Base-by-base conservation (phyloP, 1,139 yeast species). In the Zhuliangozyma blackwelliae region DNA sequence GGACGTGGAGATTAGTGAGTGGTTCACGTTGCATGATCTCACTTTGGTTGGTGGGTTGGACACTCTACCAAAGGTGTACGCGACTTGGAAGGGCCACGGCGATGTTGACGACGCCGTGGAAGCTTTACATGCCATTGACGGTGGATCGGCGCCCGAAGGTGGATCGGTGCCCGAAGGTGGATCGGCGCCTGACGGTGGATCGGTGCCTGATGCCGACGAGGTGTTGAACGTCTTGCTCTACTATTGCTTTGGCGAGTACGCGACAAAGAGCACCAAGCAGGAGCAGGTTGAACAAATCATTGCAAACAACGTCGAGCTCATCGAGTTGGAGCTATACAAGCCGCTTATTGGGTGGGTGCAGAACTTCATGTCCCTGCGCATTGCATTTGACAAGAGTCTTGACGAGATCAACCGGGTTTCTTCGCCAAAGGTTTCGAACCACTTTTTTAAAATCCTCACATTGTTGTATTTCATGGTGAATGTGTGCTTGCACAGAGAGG, bases 21-120 rank as follows among this genome's bases (percentile, higher is more conserved):
- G 94, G 94, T 83, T 83, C 48, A 65, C 75, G 5, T 51, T 52
- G 30, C 57, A 65, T 32, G 92, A 83, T 51, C 64, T 75, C 32
- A 47, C 49, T 25, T 43, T 50, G 4, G 41, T 68, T 13, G 59
- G 58, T 7, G 61, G 59, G 5, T 45, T 61, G 29, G 44, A 43
- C 8, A 34, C 39, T 6, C 38, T 58, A 12, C 43, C 44, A 20
- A 38, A 37, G 5, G 35, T 36, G 21, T 56, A 42, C 39, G 39
- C 45, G 10, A 11, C 21, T 3, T 33, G 29, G 12, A 29, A 20
- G 21, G 10, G 26, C 4, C 16, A 21, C 10, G 9, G 28, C 3
- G 19, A 12, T n/a, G 22, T 41, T 19, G 32, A 27, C 20, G 40
- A 32, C n/a, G 20, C 36, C 20, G 21, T 34, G 11, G 12, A 22